These are phyloP conservation scores for Achaetomium macrosporum DNA, from an alignment of 2,329 filamentous ascomycete genomes.

Conservation along the genomic window DNA sequence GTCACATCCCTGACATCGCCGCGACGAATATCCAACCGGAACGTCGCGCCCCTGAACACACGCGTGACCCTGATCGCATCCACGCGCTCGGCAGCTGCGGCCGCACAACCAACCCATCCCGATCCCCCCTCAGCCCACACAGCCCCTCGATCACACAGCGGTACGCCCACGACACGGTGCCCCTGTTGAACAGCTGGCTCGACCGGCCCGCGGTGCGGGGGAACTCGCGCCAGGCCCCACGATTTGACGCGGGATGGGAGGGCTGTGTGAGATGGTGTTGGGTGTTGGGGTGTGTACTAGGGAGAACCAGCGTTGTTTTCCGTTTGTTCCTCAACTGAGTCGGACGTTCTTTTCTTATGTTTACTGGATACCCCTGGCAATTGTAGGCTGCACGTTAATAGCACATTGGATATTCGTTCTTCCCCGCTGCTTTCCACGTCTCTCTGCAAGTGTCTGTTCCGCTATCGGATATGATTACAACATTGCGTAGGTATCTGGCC, in stretches of 20 bases:
- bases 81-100: slow-evolving; percentile 48
- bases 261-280: no score
- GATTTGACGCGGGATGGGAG: slow-evolving; percentile 14
- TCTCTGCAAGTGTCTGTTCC: no score
- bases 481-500: no score
- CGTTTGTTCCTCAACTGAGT: no score
- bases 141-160: slow-evolving; percentile 50
- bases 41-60: slow-evolving; percentile 45
- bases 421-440: no score
- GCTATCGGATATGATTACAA: no score
- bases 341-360: no score
- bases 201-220: slow-evolving; percentile 50
- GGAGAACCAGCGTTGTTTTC: no score
- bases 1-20: slow-evolving; percentile 35
- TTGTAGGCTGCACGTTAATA: no score
- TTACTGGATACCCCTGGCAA: no score
- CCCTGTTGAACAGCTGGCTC: slow-evolving; percentile 54
- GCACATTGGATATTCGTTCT: no score
- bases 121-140: slow-evolving; percentile 47
- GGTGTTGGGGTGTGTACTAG: no score
- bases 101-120: slow-evolving; percentile 39
- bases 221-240: slow-evolving; percentile 42
- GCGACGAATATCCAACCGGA: slow-evolving; percentile 41
- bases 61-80: slow-evolving; percentile 36
- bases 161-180: slow-evolving; percentile 52